Evolutionary conservation across 768 basidiomycete species (phyloP), one percentile per base, ranked within the genome.

Genomic region (Agaricus subrufescens): DNA sequence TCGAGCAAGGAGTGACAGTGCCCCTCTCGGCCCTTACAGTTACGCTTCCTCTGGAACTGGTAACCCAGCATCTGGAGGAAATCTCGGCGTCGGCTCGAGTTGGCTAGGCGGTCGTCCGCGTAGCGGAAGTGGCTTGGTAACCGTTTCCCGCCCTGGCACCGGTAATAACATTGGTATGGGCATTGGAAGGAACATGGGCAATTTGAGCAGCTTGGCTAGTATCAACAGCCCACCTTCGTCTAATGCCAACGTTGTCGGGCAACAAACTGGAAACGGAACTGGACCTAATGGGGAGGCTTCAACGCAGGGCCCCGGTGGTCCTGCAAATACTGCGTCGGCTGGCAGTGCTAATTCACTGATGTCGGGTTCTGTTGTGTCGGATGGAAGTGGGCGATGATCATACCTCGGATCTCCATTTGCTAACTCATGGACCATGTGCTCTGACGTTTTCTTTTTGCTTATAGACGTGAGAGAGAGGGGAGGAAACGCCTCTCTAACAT

Each of bases 1-100:
- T 50, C 75, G 86, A n/a, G 85, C 85, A 31, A 69, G 86, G 63
- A 86, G 85, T 62, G 86, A 88, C 63, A 83, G 81, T 31, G 71
- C 86, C 15, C 86, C 86, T 39, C 68, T 88, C 34, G 85, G 85
- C 43, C 84, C 84, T 63, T 78, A 67, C 46, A 23, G 45, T 38
- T 52, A 54, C 37, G 31, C 31, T 30, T 46, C 57, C 49, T 25
- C 45, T 10, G 38, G 48, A 45, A 52, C 58, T 6, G 61, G 59
- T 26, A 50, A 52, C 37, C 56, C 61, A 10, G 46, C 55, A 62
- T 68, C 59, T 51, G 65, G 48, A 61, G 65, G 37, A 62, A 44
- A 62, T 59, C 29, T 56, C 61, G 63, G 57, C 64, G 25, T 61
- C 62, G 42, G 64, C 65, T 65, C 59, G 59, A 27, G 49, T 53